Conservation (phyloP, 805 yeast species). For the Candida silvicultrix region DNA sequence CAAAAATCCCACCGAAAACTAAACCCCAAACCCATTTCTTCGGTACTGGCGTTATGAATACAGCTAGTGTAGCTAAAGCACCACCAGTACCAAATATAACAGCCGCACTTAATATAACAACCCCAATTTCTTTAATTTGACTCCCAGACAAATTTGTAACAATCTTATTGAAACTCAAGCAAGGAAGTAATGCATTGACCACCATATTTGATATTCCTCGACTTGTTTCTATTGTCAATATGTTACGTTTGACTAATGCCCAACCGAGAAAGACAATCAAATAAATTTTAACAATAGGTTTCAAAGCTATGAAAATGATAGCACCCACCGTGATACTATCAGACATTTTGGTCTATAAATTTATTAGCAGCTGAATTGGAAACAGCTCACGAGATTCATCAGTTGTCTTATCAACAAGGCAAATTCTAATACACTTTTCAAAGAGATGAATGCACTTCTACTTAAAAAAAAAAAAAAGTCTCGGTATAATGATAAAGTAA, state of each 20-base stretch:
- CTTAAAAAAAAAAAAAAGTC: too few relatives aligned
- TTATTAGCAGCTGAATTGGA: too few relatives aligned
- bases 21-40: constrained; percentile 43
- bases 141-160: constrained; percentile 43
- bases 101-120: constrained; percentile 24
- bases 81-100: constrained; percentile 38
- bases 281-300: constrained; percentile 21
- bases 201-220: constrained; percentile 45
- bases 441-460: too few relatives aligned
- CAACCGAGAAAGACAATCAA: constrained; percentile 16
- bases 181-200: constrained; percentile 47
- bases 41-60: constrained; percentile 37
- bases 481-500: too few relatives aligned
- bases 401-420: too few relatives aligned
- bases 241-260: constrained; percentile 17
- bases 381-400: too few relatives aligned
- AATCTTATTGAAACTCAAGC: constrained; percentile 46
- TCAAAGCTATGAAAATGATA: constrained; percentile 17
- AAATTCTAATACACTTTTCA: too few relatives aligned
- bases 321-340: constrained; percentile 9
- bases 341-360: too few relatives aligned
- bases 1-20: constrained; percentile 41
- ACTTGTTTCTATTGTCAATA: constrained; percentile 44
- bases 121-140: constrained; percentile 48
- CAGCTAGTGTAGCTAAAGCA: constrained; percentile 21